Base-by-base conservation (phyloP, 345 rosid species). In the Eucalyptus pumila region DNA sequence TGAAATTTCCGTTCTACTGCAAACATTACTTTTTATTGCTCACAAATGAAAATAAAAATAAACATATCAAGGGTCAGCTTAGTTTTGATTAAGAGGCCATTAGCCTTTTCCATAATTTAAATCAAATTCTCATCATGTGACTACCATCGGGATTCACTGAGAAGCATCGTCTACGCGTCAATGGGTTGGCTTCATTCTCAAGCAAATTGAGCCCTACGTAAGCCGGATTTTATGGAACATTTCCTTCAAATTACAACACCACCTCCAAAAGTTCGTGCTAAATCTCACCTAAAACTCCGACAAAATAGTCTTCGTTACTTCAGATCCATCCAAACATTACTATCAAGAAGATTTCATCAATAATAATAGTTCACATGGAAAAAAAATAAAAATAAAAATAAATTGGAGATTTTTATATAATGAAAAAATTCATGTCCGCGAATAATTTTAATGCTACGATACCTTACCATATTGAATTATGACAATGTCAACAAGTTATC, bases 371-470 rank as follows among this genome's bases (percentile, higher is more conserved):
- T 37, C 47, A 21, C 9, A 76, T 13, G 26, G 14, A n/a, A 10
- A 34, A 34, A 16, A 32, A 76, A 34, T 5, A 15, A 32, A 67
- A 32, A 50, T 2, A 49, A 15, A 23, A 49, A 49, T 14, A 49
- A 49, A 49, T 56, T 11, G 15, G 27, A 40, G 47, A 8, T 2
- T 21, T 40, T 76, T 21, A 21, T 76, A 40, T 76, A 19, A 11
- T 37, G 14, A 11, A 72, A 69, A 34, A 34, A 34, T 72, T 72
- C 44, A 17, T 19, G 30, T 40, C 30, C 1, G 0, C 1, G 0
- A 40, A 40, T 4, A 5, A 40, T 76, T 76, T 8, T 76, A 2
- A 40, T 6, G 27, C 6, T 6, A 11, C 0, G 1, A 37, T 11
- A 37, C 27, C 83, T 37, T 37, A 34, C 5, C 8, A 10, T 10